Base-by-base conservation (phyloP, 1,139 yeast genomes). In the Citeromyces siamensis region DNA sequence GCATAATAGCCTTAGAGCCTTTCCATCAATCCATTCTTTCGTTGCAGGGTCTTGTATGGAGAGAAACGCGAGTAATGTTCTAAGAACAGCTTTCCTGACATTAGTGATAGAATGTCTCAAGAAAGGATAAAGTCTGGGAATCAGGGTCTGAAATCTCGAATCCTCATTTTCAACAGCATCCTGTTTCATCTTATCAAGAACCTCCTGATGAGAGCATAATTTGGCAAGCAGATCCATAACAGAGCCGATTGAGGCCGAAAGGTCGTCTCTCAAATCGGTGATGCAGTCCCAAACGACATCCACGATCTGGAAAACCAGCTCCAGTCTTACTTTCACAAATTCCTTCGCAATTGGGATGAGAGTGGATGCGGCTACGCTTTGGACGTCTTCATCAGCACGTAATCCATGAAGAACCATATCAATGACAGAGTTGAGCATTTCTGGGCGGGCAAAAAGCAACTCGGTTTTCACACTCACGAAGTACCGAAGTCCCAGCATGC, bases 321-420 rank as follows among this genome's bases (percentile, higher is more conserved):
- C 66, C 19, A 74, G 62, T 38, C 80, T 72, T 32, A 81, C 62
- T 23, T 69, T 62, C 14, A 90, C 93, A 55, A 90, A 83, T 46
- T 85, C 86, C 14, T 71, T 67, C 1, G 95, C 90, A 37, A 90
- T 84, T 3, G 98, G 98, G 0, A 93, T 67, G 41, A 93, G 63
- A 1, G 95, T 85, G 6, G 95, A 82, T 1, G 98, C 98, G 16
- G 95, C 88, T 35, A 90, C 95, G 10, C 96, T 86, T 55, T 93
- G 96, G 18, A 93, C 97, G 54, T 93, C 99, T 56, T 90, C 98
- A 49, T 88, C 95, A 42, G 76, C 70, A 43, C 73, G 68, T 37
- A 93, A 62, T 3, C 97, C 95, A 56, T 82, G 86, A 34, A 90
- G 62, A 0, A 90, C 98, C 71, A 93, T 84, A 34, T 75, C 68